Evolutionary conservation across 345 rosid species (phyloP).

Genomic region (Ceriops zippeliana): DNA sequence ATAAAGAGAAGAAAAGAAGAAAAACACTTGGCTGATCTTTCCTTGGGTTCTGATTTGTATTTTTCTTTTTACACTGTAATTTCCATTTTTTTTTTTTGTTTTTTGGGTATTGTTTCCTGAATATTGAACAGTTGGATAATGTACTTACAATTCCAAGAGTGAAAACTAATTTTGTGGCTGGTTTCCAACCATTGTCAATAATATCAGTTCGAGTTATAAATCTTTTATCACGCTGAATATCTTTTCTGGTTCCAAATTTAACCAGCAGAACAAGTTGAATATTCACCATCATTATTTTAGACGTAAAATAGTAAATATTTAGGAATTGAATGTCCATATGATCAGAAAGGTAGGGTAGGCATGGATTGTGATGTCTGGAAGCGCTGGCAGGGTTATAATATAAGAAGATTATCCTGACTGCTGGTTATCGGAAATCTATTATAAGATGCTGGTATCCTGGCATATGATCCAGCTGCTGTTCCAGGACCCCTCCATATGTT

Average conservation of each 20-base stretch:
- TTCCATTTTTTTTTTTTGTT: background rate
- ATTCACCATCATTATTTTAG: background rate
- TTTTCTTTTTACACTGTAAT: background rate
- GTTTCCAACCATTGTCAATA: constrained; percentile 18
- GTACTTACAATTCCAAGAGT: constrained; percentile 29
- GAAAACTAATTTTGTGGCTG: constrained; percentile 20
- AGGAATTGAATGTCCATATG: constrained; percentile 11
- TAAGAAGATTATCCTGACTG: constrained; percentile 24
- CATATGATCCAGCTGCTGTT: constrained; percentile 27
- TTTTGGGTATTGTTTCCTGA: constrained; percentile 18
- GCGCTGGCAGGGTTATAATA: constrained; percentile 22
- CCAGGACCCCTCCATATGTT: constrained; percentile 32
- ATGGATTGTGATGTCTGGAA: constrained; percentile 19
- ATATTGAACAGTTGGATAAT: constrained; percentile 20
- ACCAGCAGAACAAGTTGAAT: constrained; percentile 3
- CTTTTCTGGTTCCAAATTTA: constrained; percentile 11
- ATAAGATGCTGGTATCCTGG: constrained; percentile 23
- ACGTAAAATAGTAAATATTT: background rate
- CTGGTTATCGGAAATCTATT: background rate
- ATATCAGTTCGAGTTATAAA: constrained; percentile 2
- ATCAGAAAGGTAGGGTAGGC: constrained; percentile 16
- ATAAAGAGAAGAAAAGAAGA: constrained; percentile 1
- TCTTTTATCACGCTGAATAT: constrained; percentile 19
- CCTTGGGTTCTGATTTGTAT: constrained; percentile 5
- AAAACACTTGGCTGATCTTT: constrained; percentile 13